Conservation (phyloP, 202 grass and related monocot genomes). For the Hordeum pubiflorum region DNA sequence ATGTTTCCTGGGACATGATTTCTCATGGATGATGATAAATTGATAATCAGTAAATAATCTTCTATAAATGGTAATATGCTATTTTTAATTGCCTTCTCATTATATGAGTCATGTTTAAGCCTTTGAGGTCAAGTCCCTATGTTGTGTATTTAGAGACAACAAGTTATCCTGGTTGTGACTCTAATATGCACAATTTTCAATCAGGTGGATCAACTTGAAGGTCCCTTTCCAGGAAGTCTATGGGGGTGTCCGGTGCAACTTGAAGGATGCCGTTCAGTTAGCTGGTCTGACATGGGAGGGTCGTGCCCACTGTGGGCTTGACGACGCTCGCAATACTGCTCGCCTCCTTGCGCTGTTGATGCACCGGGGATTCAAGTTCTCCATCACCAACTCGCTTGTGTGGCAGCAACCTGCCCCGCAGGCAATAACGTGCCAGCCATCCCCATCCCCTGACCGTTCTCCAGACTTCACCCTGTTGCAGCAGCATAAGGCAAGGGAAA, state of each 20-base stretch:
- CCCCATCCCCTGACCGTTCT: conserved; percentile 15
- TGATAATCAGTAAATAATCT: background rate
- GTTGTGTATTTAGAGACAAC: background rate
- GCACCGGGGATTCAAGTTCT: conserved; percentile 85
- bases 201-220: conserved; percentile 98
- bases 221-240: conserved; percentile 80
- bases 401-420: conserved; percentile 32
- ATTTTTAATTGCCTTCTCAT: background rate
- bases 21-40: background rate
- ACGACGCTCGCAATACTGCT: conserved; percentile 91
- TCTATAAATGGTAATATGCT: background rate
- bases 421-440: conserved; percentile 28
- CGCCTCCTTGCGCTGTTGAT: conserved; percentile 70
- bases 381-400: conserved; percentile 72
- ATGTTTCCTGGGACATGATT: background rate
- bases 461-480: conserved; percentile 18
- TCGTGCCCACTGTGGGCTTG: conserved; percentile 80
- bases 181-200: conserved; percentile 20
- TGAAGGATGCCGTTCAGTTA: conserved; percentile 78
- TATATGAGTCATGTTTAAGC: background rate
- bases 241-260: conserved; percentile 60
- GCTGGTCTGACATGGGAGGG: conserved; percentile 88
- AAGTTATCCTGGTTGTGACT: background rate
- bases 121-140: background rate
- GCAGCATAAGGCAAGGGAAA: conserved; percentile 38